Conservation (phyloP, 805 yeast species). For the Yarrowia sp. region DNA sequence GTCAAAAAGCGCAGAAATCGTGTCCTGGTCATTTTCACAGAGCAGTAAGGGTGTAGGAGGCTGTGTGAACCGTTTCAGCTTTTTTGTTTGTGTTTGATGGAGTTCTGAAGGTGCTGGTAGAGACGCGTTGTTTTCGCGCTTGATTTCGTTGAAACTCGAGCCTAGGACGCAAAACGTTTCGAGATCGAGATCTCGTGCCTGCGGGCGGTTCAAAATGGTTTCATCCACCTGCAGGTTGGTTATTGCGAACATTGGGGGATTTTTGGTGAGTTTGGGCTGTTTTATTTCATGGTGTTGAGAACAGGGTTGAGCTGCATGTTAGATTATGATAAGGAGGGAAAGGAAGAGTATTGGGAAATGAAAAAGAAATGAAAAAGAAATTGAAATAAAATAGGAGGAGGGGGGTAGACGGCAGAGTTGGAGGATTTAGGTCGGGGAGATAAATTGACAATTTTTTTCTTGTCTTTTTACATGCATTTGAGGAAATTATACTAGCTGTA, state of each 20-base stretch:
- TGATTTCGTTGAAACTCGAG: not conserved
- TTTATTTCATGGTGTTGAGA: not conserved
- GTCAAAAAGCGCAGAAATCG: not conserved
- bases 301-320: not conserved
- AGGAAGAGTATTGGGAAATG: too few relatives aligned
- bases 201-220: not conserved
- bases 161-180: not conserved
- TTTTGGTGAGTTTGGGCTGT: not conserved
- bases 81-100: not conserved
- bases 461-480: too few relatives aligned
- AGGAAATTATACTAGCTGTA: too few relatives aligned
- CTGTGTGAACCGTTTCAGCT: not conserved
- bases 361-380: too few relatives aligned
- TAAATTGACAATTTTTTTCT: too few relatives aligned
- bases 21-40: not conserved
- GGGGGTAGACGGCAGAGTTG: too few relatives aligned
- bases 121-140: not conserved
- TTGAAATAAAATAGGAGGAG: too few relatives aligned
- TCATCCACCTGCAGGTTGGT: not conserved
- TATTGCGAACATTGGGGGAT: not conserved
- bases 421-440: too few relatives aligned
- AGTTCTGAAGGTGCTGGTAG: not conserved
- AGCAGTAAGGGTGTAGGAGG: not conserved
- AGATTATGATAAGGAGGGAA: not conserved
- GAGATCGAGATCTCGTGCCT: not conserved